These are phyloP conservation scores for Aotearoamyces nothofagi DNA, from an alignment of 2,329 filamentous ascomycete genomes.

Conservation along the genomic window DNA sequence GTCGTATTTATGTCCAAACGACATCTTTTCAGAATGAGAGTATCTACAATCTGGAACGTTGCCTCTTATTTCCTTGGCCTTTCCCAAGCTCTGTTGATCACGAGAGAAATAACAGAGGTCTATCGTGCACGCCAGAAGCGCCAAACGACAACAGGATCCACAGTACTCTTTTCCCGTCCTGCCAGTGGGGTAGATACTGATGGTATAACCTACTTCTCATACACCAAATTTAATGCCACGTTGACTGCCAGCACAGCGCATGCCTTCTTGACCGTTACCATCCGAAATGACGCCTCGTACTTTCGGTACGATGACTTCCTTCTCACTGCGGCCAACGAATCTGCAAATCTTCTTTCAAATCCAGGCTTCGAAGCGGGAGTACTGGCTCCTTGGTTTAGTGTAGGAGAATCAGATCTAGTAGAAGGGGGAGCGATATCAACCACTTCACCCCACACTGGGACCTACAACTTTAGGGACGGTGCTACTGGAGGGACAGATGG, in stretches of 20 bases:
- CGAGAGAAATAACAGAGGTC: no score
- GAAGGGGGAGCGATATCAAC: neutral
- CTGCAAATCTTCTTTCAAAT: neutral
- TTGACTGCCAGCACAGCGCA: neutral
- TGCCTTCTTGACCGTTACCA: neutral
- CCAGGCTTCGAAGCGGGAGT: neutral
- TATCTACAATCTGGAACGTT: no score
- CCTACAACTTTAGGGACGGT: neutral
- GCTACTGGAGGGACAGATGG: neutral
- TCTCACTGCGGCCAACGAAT: neutral
- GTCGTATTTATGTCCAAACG: no score
- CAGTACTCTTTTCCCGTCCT: neutral
- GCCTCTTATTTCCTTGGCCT: no score
- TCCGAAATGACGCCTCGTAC: neutral
- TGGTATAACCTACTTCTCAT: neutral
- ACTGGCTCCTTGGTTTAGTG: neutral
- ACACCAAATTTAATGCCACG: neutral
- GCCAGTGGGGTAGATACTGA: neutral
- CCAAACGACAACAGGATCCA: neutral
- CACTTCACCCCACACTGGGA: neutral
- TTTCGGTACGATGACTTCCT: neutral
- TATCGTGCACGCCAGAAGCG: no score
- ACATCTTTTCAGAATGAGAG: no score
- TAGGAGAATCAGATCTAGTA: neutral
- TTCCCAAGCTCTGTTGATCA: no score